Base-by-base conservation (phyloP, 495 filamentous ascomycete species). In the Penicillium argentinense region DNA sequence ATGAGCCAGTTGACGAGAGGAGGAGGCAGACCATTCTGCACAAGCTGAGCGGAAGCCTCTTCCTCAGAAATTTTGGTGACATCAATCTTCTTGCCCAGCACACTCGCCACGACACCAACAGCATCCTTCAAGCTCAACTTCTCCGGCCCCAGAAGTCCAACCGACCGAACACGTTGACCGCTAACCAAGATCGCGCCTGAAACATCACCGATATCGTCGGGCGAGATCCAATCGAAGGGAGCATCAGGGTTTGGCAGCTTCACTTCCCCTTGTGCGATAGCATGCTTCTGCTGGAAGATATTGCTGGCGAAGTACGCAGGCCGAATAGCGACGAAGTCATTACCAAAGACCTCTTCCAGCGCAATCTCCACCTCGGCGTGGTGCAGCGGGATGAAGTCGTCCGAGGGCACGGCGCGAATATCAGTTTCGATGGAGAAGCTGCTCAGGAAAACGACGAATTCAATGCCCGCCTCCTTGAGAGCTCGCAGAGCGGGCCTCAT, bases 391-490 rank as follows among this genome's bases (percentile, higher is more conserved):
- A 55, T 46, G 9, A 49, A 37, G 12, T 60, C 45, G 8, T 12
- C 5, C 0, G 43, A 19, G 1, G 41, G 3, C 1, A 45, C 27
- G 9, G 21, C 40, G 3, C 30, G 28, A 6, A 33, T 26, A 25
- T 51, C 48, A 12, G 21, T 34, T 1, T 39, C n/a, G 2, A 56
- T 27, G 5, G 43, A 47, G 36, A 38, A 50, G 32, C 56, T 60
- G 42, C 56, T 60, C 32, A 56, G 34, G 3, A 56, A 32, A 2
- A 60, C 53, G 4, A 60, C 38, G 7, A 30, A 53, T 9, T 56
- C 36, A 26, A 60, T 50, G 3, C 53, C 53, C 8, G 42, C 34
- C 9, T 45, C 45, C 29, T 52, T 52, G 3, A 56, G 40, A 1
- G 53, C 53, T 9, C 7, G 16, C 4, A 56, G 28, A 19, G 32